These are phyloP conservation scores for Aplosporella prunicola DNA, from an alignment of 2,329 filamentous ascomycete species.

Conservation along the genomic window DNA sequence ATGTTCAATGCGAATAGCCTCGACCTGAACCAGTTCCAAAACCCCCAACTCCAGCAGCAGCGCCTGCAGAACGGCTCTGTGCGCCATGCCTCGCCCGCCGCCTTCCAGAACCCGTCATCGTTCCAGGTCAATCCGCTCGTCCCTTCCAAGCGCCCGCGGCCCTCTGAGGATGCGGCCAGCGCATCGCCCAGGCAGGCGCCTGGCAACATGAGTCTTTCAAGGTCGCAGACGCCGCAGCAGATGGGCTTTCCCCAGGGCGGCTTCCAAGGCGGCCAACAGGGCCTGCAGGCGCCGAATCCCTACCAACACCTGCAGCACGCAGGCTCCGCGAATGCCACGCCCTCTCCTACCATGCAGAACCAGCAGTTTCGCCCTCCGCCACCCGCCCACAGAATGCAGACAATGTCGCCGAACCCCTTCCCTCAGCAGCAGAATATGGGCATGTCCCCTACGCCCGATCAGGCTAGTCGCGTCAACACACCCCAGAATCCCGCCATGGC, in stretches of 20 bases:
- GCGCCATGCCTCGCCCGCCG: slow-evolving; percentile 49
- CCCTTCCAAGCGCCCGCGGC: slow-evolving; percentile 78
- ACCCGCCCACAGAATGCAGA: slow-evolving; percentile 64
- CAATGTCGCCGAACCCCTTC: slow-evolving; percentile 85
- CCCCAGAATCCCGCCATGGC: slow-evolving; percentile 53
- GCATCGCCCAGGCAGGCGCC: slow-evolving; percentile 66
- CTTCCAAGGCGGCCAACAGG: slow-evolving; percentile 49
- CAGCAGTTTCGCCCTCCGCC: slow-evolving; percentile 63
- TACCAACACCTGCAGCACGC: slow-evolving; percentile 79
- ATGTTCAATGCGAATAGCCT: slow-evolving; percentile 28
- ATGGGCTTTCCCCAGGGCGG: slow-evolving; percentile 53
- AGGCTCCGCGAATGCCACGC: slow-evolving; percentile 73
- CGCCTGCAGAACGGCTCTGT: slow-evolving; percentile 74
- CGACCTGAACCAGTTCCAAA: slow-evolving; percentile 45
- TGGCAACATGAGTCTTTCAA: slow-evolving; percentile 44
- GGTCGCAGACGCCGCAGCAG: slow-evolving; percentile 86
- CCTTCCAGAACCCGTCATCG: slow-evolving; percentile 64
- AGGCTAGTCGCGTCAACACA: slow-evolving; percentile 46
- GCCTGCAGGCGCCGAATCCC: slow-evolving; percentile 54
- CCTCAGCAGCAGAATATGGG: slow-evolving; percentile 66
- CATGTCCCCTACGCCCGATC: slow-evolving; percentile 65
- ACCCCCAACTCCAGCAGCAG: slow-evolving; percentile 24
- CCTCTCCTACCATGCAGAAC: slow-evolving; percentile 84
- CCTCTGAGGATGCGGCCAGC: slow-evolving; percentile 73
- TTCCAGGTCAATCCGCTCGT: slow-evolving; percentile 81